Conservation (phyloP, 2,329 filamentous ascomycete species). For the Phyllosticta citriasiana region DNA sequence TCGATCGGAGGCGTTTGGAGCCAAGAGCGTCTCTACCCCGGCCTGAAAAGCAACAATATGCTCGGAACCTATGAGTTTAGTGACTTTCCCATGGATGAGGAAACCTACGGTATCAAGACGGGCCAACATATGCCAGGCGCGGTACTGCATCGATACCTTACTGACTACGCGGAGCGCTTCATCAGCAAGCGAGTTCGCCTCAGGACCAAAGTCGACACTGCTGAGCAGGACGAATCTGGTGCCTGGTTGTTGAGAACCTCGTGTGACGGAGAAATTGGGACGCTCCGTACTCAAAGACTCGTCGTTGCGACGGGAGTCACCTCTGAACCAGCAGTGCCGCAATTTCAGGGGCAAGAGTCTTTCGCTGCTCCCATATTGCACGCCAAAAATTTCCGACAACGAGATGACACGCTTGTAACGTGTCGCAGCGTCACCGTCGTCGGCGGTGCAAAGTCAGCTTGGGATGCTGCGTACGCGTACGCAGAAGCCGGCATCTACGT, state of each 20-base stretch:
- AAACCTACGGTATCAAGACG: slow-evolving; percentile 26
- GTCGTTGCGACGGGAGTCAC: slow-evolving; percentile 54
- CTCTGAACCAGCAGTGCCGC: slow-evolving; percentile 46
- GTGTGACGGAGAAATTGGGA: slow-evolving; percentile 1
- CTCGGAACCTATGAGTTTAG: slow-evolving; percentile 31
- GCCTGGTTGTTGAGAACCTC: slow-evolving; percentile 17
- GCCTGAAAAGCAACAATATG: slow-evolving; percentile 35
- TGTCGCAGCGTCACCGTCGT: slow-evolving; percentile 40
- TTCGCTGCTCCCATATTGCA: slow-evolving; percentile 51
- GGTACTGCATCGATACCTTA: slow-evolving; percentile 48
- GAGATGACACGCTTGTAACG: slow-evolving; percentile 25
- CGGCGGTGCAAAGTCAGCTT: slow-evolving; percentile 53
- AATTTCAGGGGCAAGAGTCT: slow-evolving; percentile 37
- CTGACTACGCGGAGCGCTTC: slow-evolving; percentile 37
- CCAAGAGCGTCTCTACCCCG: slow-evolving; percentile 33
- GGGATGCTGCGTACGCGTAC: slow-evolving; percentile 52
- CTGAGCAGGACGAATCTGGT: slow-evolving; percentile 32
- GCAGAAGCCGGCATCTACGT: slow-evolving; percentile 36
- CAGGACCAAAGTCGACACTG: slow-evolving; percentile 40
- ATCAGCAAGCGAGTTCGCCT: slow-evolving; percentile 41
- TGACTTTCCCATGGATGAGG: slow-evolving; percentile 24
- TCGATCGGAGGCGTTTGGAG: slow-evolving; percentile 36
- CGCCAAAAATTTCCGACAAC: slow-evolving; percentile 40
- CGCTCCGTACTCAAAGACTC: slow-evolving; percentile 37
- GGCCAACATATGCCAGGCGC: slow-evolving; percentile 52